These are phyloP conservation scores for Populus deltoides DNA, from an alignment of 345 rosid species.

Conservation along the genomic window DNA sequence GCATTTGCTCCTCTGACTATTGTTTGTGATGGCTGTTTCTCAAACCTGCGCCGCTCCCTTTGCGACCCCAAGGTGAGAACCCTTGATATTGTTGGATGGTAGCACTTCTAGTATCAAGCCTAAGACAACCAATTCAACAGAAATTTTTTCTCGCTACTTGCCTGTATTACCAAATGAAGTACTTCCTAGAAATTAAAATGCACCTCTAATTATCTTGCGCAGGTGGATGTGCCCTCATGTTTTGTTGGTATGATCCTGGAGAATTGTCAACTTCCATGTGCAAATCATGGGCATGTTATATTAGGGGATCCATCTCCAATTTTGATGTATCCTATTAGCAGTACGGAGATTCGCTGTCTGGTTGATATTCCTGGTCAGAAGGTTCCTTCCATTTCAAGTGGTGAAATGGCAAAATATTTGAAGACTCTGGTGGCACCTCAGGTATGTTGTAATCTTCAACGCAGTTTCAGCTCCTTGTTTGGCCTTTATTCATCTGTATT, in stretches of 20 bases:
- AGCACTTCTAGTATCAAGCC: not conserved
- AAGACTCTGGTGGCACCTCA: conserved; percentile 31
- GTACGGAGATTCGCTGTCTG: conserved; percentile 28
- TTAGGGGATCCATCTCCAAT: conserved; percentile 33
- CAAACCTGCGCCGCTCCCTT: conserved; percentile 31
- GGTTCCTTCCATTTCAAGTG: conserved; percentile 33
- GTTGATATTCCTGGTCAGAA: conserved; percentile 35
- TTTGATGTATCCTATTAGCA: conserved; percentile 28
- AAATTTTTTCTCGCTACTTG: not conserved
- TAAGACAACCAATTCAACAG: too few relatives aligned
- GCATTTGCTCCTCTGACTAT: conserved; percentile 26
- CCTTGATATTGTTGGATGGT: not conserved
- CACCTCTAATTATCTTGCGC: not conserved
- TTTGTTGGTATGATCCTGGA: conserved; percentile 32
- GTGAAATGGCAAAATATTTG: conserved; percentile 30
- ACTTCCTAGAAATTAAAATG: not conserved
- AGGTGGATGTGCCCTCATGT: conserved; percentile 34
- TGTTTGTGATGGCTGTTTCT: conserved; percentile 34
- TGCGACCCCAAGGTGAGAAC: conserved; percentile 28
- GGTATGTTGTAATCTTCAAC: not conserved
- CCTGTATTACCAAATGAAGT: not conserved
- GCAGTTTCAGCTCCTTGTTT: not conserved
- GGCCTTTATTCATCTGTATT: not conserved
- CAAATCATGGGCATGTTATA: conserved; percentile 28
- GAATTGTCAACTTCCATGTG: conserved; percentile 27